Percentiles rank a stretch among this genome's conserved stretches.
These are phyloP conservation scores for Chlamydomonas reinhardtii DNA, from an alignment of 163 green algal species.

Conservation along the genomic window DNA sequence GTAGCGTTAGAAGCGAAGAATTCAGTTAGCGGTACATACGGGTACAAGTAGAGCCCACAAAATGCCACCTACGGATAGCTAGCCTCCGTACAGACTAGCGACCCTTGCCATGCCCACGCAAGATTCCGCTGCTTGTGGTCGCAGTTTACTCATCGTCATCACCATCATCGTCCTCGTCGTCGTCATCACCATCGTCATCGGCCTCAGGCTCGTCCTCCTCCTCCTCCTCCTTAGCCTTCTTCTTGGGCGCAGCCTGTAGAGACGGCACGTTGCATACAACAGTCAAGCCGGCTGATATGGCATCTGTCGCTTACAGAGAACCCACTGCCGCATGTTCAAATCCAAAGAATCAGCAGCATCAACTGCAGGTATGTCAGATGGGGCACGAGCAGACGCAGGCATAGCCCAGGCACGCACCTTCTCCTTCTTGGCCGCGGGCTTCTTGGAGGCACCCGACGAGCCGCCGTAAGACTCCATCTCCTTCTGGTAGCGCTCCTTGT, in stretches of 20 bases:
- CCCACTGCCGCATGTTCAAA: too few species aligned
- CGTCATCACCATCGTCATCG: background rate
- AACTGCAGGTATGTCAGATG: too few species aligned
- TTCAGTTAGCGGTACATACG: too few species aligned
- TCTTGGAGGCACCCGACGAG: background rate
- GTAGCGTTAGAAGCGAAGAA: too few species aligned
- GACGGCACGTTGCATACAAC: too few species aligned
- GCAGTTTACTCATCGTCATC: slow-evolving; percentile 22
- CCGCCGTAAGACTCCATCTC: slow-evolving; percentile 27
- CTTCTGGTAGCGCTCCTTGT: slow-evolving; percentile 44
- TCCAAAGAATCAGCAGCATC: too few species aligned
- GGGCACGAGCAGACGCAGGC: too few species aligned
- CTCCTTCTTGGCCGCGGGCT: background rate
- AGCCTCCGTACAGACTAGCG: background rate
- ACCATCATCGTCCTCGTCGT: slow-evolving; percentile 3
- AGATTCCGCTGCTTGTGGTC: too few species aligned
- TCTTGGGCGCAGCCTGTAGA: background rate
- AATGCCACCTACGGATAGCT: too few species aligned
- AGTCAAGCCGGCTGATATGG: too few species aligned
- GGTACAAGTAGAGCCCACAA: too few species aligned
- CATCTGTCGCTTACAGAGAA: too few species aligned
- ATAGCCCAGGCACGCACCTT: background rate
- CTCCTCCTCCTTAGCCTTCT: slow-evolving; percentile 20
- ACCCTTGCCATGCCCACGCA: background rate
- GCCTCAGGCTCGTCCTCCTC: slow-evolving; percentile 27